Evolutionary conservation across 345 rosid genomes (phyloP), one percentile per base, ranked within the genome.

Genomic region (Citrus mangshanensis): DNA sequence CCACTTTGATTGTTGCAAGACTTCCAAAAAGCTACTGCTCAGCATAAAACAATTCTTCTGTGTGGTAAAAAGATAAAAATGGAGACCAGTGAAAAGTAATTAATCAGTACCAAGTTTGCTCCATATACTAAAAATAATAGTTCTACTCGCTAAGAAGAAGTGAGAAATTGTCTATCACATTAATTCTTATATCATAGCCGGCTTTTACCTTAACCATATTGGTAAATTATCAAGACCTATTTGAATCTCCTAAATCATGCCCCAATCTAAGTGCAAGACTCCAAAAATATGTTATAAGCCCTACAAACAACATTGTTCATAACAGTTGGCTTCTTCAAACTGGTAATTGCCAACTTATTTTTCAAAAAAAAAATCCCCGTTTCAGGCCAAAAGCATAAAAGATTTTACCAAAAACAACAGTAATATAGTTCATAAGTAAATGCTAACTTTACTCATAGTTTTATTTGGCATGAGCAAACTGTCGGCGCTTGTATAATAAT

Each of bases 1-100:
- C n/a, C n/a, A n/a, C n/a, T 49, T 75, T 74, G 78, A 75, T 64
- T 22, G 66, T 55, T 60, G 34, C 35, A 81, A 65, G 62, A 59
- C 66, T 73, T 78, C 66, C 69, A 77, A n/a, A 61, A 63, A 71
- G 71, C 59, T 37, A 55, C 70, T 9, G 51, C 74, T 74, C 62
- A 61, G 80, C 85, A 81, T 77, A 68, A 75, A 79, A 70, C 34
- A 71, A 63, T n/a, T 70, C 72, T 56, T 65, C 78, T 70, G 67
- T 25, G 34, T 16, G 22, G 80, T 30, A 72, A 64, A 72, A 77
- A 65, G 42, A 63, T 38, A 8, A 42, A 61, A 59, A 32, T 18
- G 27, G 63, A 59, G 64, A 6, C 34, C 67, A 37, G 75, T 12
- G 71, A 72, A 10, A 71, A 32, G 34, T 46, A 67, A 66, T 27